phyloP scores from a whole-genome alignment of 176 grass and related monocot species.

The Raddia guianensis region DNA sequence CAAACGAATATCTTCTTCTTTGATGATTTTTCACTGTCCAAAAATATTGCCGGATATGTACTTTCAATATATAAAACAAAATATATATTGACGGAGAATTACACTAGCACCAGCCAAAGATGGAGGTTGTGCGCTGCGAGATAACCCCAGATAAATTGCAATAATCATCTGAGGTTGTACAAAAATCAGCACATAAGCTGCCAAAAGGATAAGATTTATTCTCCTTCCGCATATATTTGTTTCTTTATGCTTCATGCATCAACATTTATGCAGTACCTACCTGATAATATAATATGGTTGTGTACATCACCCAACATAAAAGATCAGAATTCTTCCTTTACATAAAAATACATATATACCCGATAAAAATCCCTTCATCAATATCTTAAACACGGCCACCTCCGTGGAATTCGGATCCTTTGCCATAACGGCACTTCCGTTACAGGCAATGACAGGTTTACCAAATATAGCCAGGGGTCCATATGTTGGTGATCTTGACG shows the following conservation, averaged over 20 bases:
- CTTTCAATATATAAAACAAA: too few relatives aligned
- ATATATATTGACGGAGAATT: not conserved
- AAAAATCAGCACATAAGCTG: not conserved
- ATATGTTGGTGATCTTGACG: too few relatives aligned
- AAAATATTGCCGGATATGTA: not conserved
- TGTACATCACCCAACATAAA: too few relatives aligned
- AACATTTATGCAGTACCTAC: not conserved
- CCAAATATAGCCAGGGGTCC: too few relatives aligned
- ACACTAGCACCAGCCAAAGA: not conserved
- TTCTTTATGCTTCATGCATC: not conserved
- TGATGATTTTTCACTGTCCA: not conserved
- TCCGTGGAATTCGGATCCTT: too few relatives aligned
- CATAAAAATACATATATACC: too few relatives aligned
- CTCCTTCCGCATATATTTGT: not conserved
- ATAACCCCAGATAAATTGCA: not conserved
- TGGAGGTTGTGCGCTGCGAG: not conserved
- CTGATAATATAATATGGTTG: not conserved
- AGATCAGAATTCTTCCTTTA: too few relatives aligned
- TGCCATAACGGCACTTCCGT: too few relatives aligned
- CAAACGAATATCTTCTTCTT: not conserved
- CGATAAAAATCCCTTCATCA: too few relatives aligned
- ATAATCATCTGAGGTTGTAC: not conserved
- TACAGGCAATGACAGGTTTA: too few relatives aligned
- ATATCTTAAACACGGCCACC: too few relatives aligned
- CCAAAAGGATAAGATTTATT: not conserved